Evolutionary conservation across 2,329 filamentous ascomycete genomes (phyloP), one percentile per base, ranked within the genome.

Genomic region (Colletotrichum sp.): DNA sequence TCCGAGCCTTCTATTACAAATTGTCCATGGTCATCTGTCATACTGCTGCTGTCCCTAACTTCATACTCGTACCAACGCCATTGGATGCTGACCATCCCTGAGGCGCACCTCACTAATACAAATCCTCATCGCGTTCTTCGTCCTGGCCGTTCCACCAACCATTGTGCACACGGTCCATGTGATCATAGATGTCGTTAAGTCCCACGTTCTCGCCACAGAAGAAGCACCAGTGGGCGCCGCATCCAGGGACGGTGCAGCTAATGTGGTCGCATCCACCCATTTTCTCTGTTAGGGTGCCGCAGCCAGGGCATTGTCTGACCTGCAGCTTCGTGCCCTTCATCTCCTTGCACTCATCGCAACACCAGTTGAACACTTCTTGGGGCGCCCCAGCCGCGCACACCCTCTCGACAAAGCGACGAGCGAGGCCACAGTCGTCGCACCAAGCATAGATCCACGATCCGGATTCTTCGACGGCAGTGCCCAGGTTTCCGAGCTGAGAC

Each of bases 371-470:
- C 5, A 88, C 72, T 21, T 86, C 83, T 2, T 80, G 79, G 0
- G 86, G 85, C 3, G 82, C 82, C 0, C 86, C 88, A 0, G 81
- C 81, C 0, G 85, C 87, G 76, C 89, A 90, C 3, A 84, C 85
- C 8, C 88, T 81, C 77, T 87, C 86, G 21, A 86, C 82, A 67
- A 83, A 85, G 72, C 82, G 82, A 77, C 84, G 85, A 6, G 88
- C 88, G 13, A 82, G 81, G 5, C 83, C 83, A 70, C 89, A 90
- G 5, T 76, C 79, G 4, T 39, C 73, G 78, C 90, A 91, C 88
- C 87, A 89, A 1, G 85, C 87, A 60, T 90, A 88, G 68, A 89
- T 86, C 85, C 85, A 89, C 2, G 80, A 81, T 3, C 85, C 88
- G 2, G 82, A 78, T 15, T 88, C 84, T 4, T 83, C 78, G 1